phyloP scores from a whole-genome alignment of 805 yeast genomes.

The Clavispora vitiphila region DNA sequence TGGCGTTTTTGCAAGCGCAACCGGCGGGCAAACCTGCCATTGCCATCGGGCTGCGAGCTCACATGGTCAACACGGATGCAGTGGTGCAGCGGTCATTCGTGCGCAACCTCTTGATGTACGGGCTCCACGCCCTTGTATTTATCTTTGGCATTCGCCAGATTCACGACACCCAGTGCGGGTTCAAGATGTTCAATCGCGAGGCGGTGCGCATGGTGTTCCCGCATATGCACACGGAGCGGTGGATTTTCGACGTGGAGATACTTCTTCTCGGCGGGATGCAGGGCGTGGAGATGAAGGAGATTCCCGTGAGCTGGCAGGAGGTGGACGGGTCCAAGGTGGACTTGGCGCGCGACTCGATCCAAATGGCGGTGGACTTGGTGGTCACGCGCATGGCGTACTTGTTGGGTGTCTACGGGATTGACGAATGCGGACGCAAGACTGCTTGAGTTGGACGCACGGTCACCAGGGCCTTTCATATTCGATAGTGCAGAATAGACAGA shows the following conservation, averaged over 20 bases:
- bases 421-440: slow-evolving; percentile 13
- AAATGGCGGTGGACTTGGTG: slow-evolving; percentile 91
- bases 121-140: slow-evolving; percentile 79
- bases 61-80: slow-evolving; percentile 92
- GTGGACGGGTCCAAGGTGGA: slow-evolving; percentile 93
- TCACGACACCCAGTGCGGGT: slow-evolving; percentile 96
- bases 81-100: slow-evolving; percentile 90
- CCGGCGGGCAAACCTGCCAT: slow-evolving; percentile 45
- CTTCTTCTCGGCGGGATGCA: slow-evolving; percentile 75
- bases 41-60: slow-evolving; percentile 92
- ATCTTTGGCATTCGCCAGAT: slow-evolving; percentile 84
- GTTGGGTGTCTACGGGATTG: slow-evolving; percentile 66
- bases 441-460: too few species aligned
- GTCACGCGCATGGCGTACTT: slow-evolving; percentile 86
- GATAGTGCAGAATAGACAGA: too few species aligned
- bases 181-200: slow-evolving; percentile 77
- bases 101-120: slow-evolving; percentile 89
- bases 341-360: slow-evolving; percentile 81
- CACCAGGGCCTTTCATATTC: too few species aligned
- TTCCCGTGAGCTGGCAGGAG: slow-evolving; percentile 94
- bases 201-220: slow-evolving; percentile 72
- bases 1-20: slow-evolving; percentile 33
- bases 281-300: slow-evolving; percentile 61
- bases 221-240: slow-evolving; percentile 90
- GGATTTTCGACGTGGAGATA: slow-evolving; percentile 97